phyloP scores from a whole-genome alignment of 1,284 basidiomycete species.

The Boletus semigastroideus region DNA sequence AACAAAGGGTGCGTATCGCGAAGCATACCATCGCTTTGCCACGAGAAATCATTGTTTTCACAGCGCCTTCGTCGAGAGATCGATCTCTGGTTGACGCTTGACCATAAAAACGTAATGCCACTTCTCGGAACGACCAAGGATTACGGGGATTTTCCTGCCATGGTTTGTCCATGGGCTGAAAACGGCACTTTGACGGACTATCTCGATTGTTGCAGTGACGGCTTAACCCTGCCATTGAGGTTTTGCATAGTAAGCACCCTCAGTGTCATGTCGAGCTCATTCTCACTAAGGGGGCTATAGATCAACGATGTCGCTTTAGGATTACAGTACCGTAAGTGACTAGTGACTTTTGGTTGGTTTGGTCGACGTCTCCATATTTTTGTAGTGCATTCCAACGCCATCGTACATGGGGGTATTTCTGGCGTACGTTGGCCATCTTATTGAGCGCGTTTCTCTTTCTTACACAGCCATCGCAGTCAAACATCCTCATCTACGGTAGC shows the following conservation, averaged over 20 bases:
- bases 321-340: constrained; percentile 25
- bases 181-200: constrained; percentile 22
- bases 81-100: constrained; percentile 22
- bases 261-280: not conserved
- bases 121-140: constrained; percentile 24
- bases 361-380: not conserved
- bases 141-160: constrained; percentile 27
- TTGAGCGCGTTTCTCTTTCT: not conserved
- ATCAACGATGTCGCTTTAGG: constrained; percentile 29
- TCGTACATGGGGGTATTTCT: constrained; percentile 32
- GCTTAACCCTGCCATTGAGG: constrained; percentile 10
- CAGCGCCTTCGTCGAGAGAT: constrained; percentile 31
- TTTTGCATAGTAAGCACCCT: constrained; percentile 20
- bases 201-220: constrained; percentile 5
- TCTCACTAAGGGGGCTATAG: not conserved
- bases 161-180: constrained; percentile 31
- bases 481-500: constrained; percentile 17
- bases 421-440: constrained; percentile 17
- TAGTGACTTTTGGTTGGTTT: not conserved
- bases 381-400: constrained; percentile 21
- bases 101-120: constrained; percentile 25
- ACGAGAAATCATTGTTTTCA: not conserved
- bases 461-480: constrained; percentile 12
- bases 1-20: constrained; percentile 10
- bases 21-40: fast-evolving